These are phyloP conservation scores for Apodospora peruviana DNA, from an alignment of 495 filamentous ascomycete species.

Conservation along the genomic window DNA sequence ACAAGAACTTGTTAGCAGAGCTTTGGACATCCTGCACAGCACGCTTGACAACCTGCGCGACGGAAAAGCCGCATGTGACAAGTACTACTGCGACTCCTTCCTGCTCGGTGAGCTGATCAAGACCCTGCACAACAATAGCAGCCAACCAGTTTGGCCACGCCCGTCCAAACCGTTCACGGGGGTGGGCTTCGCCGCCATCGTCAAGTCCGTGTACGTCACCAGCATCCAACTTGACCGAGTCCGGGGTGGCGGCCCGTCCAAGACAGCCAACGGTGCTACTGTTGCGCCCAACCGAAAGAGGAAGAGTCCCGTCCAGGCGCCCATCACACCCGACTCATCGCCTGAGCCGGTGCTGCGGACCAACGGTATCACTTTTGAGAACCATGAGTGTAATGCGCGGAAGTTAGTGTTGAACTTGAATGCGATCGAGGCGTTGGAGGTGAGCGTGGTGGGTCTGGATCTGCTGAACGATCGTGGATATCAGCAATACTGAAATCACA, in stretches of 20 bases:
- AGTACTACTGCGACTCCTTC: slow-evolving; percentile 20
- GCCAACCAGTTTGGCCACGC: slow-evolving; percentile 10
- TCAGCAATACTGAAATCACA: slow-evolving; percentile 8
- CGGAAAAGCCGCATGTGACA: slow-evolving; percentile 3
- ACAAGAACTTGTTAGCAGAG: slow-evolving; percentile 12
- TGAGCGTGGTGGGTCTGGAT: slow-evolving; percentile 16
- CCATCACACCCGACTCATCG: slow-evolving; percentile 20
- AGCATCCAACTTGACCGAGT: slow-evolving; percentile 1
- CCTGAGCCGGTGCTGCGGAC: slow-evolving; percentile 13
- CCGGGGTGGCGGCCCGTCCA: not conserved
- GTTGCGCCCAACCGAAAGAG: slow-evolving; percentile 2
- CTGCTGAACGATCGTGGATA: slow-evolving; percentile 22
- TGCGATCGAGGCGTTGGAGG: slow-evolving; percentile 12
- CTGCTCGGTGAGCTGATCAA: slow-evolving; percentile 24
- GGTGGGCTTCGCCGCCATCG: slow-evolving; percentile 14
- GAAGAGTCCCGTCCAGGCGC: slow-evolving; percentile 7
- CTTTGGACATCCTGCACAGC: slow-evolving; percentile 12
- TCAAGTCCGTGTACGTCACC: slow-evolving; percentile 2
- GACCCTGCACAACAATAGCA: slow-evolving; percentile 10
- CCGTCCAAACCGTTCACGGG: slow-evolving; percentile 16
- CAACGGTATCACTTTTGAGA: too few species aligned
- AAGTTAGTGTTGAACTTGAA: slow-evolving; percentile 12
- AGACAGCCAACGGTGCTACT: not conserved
- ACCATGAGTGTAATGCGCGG: slow-evolving; percentile 13
- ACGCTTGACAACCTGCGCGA: slow-evolving; percentile 12